Percentiles rank a stretch among this genome's conserved stretches.
These are phyloP conservation scores for Schizophyllum commune DNA, from an alignment of 1,284 basidiomycete genomes.

Conservation along the genomic window DNA sequence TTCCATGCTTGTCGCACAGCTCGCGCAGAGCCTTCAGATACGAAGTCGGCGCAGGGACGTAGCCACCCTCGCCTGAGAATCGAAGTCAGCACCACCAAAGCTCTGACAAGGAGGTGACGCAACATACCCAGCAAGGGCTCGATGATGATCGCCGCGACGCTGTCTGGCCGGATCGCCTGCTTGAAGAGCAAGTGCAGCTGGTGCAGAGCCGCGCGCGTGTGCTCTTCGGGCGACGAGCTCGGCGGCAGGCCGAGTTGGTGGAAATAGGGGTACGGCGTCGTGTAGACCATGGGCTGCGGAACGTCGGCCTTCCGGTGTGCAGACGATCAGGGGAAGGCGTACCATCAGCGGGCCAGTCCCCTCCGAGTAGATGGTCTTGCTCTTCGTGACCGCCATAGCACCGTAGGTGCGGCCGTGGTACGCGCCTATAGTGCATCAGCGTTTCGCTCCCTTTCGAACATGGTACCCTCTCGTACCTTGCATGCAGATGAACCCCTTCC, in stretches of 20 bases:
- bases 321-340: conserved; percentile 15
- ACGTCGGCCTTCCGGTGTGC: neutral
- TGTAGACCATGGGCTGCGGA: conserved; percentile 73
- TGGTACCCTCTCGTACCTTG: conserved; percentile 43
- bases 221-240: conserved; percentile 55
- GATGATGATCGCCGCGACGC: conserved; percentile 88
- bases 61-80: conserved; percentile 71
- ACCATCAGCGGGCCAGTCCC: conserved; percentile 81
- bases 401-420: conserved; percentile 88
- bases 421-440: conserved; percentile 36
- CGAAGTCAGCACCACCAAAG: neutral
- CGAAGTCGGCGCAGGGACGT: conserved; percentile 79
- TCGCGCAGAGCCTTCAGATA: conserved; percentile 77
- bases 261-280: conserved; percentile 89
- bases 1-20: conserved; percentile 83
- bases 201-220: conserved; percentile 66
- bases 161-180: conserved; percentile 78
- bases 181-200: conserved; percentile 79
- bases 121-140: conserved; percentile 73
- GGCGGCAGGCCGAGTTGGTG: conserved; percentile 71
- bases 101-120: neutral
- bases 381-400: conserved; percentile 82
- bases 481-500: conserved; percentile 87
- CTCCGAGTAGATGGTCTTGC: conserved; percentile 86
- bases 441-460: too few species aligned